Conservation (phyloP, 208 protist species). For the Trypanosoma boissoni region DNA sequence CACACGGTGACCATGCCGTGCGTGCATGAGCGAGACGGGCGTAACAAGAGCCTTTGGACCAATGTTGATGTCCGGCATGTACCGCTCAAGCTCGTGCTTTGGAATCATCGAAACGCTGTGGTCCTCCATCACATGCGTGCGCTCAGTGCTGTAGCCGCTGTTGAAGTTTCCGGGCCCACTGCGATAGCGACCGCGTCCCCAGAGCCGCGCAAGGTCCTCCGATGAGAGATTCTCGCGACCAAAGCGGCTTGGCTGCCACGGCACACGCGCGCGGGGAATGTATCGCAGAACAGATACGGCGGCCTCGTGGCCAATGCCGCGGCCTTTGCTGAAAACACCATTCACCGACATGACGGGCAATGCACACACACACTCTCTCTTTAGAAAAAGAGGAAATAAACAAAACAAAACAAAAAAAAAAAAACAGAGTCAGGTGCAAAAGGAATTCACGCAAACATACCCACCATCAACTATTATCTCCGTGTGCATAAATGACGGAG, state of each 20-base stretch:
- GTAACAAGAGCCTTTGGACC: slow-evolving; percentile 86
- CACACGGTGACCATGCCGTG: slow-evolving; percentile 85
- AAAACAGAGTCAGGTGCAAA: slow-evolving; percentile 1
- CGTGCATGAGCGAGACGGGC: slow-evolving; percentile 87
- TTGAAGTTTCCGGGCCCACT: slow-evolving; percentile 80
- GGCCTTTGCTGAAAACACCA: slow-evolving; percentile 73
- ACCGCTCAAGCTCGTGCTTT: slow-evolving; percentile 89
- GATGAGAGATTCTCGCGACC: slow-evolving; percentile 77
- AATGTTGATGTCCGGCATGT: slow-evolving; percentile 88
- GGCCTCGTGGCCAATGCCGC: slow-evolving; percentile 49
- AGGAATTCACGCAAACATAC: not conserved
- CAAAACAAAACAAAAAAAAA: slow-evolving; percentile 12
- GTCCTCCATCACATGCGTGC: slow-evolving; percentile 81
- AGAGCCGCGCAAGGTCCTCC: slow-evolving; percentile 66
- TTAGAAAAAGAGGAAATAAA: not conserved
- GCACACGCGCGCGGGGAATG: slow-evolving; percentile 80
- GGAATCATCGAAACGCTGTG: slow-evolving; percentile 75
- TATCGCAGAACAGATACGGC: slow-evolving; percentile 77
- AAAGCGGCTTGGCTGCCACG: slow-evolving; percentile 88
- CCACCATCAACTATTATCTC: not conserved
- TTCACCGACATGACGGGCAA: slow-evolving; percentile 69
- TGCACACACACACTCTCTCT: not conserved
- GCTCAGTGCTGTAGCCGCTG: slow-evolving; percentile 87
- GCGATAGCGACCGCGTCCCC: slow-evolving; percentile 78
- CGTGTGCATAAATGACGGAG: not conserved